phyloP scores from a whole-genome alignment of 306 rosid species.

The Prosopis cineraria region DNA sequence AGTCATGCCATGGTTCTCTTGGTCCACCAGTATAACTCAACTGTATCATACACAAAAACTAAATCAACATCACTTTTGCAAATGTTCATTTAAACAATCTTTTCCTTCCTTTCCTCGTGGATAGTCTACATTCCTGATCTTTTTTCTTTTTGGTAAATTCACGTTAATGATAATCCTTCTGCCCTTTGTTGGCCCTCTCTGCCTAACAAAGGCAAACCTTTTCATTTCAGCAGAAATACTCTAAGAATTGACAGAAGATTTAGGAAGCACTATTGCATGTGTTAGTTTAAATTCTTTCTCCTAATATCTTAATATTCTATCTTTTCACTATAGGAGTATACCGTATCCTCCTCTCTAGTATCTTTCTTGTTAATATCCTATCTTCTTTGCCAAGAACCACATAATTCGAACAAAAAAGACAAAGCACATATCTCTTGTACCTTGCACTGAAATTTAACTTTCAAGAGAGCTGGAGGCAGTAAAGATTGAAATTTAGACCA shows the following conservation, averaged over 20 bases:
- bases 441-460: not conserved
- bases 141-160: too few relatives aligned
- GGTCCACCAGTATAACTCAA: too few relatives aligned
- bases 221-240: too few relatives aligned
- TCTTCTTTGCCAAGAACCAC: not conserved
- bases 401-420: too few relatives aligned
- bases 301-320: not conserved
- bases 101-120: not conserved
- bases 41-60: conserved; percentile 36
- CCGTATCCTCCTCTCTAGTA: too few relatives aligned
- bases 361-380: too few relatives aligned
- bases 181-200: not conserved
- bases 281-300: too few relatives aligned
- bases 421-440: too few relatives aligned
- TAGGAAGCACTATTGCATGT: too few relatives aligned
- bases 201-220: not conserved
- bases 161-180: too few relatives aligned
- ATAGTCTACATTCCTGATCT: not conserved
- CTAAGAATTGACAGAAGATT: too few relatives aligned
- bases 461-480: not conserved
- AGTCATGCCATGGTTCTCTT: too few relatives aligned
- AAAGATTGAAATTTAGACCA: not conserved
- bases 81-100: not conserved
- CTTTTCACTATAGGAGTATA: not conserved
- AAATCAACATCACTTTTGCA: conserved; percentile 25